Evolutionary conservation across 1,139 yeast genomes (phyloP).

Genomic region (Lodderomyces jiufengensis): DNA sequence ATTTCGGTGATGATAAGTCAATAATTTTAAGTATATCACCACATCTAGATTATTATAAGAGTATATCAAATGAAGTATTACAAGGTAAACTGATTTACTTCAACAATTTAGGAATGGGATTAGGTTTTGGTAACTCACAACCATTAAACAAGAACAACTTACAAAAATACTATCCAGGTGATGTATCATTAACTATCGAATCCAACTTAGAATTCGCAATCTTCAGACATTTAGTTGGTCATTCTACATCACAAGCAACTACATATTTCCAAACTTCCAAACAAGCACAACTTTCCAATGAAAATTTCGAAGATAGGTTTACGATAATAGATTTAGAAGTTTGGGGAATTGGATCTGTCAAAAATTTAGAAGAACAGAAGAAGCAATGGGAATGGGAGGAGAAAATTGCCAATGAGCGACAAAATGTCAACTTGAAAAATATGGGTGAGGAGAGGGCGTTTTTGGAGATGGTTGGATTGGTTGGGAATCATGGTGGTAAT

Average conservation of each 20-base stretch:
- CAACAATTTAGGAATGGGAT: constrained; percentile 68
- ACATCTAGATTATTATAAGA: constrained; percentile 50
- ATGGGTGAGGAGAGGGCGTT: constrained; percentile 82
- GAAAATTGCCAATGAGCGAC: constrained; percentile 75
- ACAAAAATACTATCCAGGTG: constrained; percentile 51
- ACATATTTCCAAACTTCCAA: constrained; percentile 28
- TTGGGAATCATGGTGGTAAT: constrained; percentile 68
- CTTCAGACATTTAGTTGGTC: constrained; percentile 59
- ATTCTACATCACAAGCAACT: constrained; percentile 15
- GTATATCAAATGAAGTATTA: constrained; percentile 29
- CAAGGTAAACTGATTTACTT: constrained; percentile 50
- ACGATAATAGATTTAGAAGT: constrained; percentile 76
- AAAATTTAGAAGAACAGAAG: constrained; percentile 71
- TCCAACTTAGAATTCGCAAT: constrained; percentile 75
- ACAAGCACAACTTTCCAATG: constrained; percentile 16
- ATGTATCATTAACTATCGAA: constrained; percentile 76
- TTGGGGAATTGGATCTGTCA: constrained; percentile 84
- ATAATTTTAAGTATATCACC: constrained; percentile 66
- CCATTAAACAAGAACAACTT: constrained; percentile 49
- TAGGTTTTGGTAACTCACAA: constrained; percentile 74
- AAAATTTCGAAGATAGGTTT: constrained; percentile 68
- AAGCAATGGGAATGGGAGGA: constrained; percentile 91
- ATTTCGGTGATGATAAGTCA: constrained; percentile 62
- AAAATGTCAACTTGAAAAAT: constrained; percentile 59
- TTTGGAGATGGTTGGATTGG: constrained; percentile 85